Base-by-base conservation (phyloP, 2,329 filamentous ascomycete genomes). In the Colletotrichum sp. region DNA sequence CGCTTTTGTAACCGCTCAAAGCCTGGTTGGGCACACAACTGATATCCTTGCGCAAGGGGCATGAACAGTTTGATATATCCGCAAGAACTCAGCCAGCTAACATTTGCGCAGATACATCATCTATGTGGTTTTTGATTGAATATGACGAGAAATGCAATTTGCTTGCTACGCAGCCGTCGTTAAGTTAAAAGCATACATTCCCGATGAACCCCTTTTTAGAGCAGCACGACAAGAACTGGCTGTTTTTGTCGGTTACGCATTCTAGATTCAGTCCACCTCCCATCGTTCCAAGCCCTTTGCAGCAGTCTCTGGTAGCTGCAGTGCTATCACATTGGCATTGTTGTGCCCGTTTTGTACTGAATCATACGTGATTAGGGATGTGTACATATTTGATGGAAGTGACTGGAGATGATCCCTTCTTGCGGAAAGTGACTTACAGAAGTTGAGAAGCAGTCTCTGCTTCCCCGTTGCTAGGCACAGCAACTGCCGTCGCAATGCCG, bases 381-480 rank as follows among this genome's bases (percentile, higher is more conserved):
- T 21, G 0, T 6, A 13, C 0, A 21, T 0, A 7, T 48, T 48
- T 21, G 43, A 48, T 21, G n/a, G 9, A 21, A 21, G n/a, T 4
- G 43, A 21, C 43, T 48, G 10, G 43, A 48, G 43, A 48, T 21
- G 10, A 48, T 21, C 43, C 10, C 18, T 13, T 21, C 18, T 21
- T 21, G n/a, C 43, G n/a, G n/a, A 21, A 21, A 0, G 1, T 48
- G 9, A 21, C 43, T 48, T 3, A 48, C 43, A 48, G 43, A 7
- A 48, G 43, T n/a, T 48, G 43, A 48, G 43, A 48, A 13, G n/a
- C 0, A 48, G 0, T 48, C n/a, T 48, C 43, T 9, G 43, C n/a
- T 21, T 48, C 43, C 10, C 43, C 43, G n/a, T 7, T 48, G n/a
- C n/a, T 48, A 21, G 43, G 43, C n/a, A 48, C 43, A 7, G 43